Base-by-base conservation (phyloP, 2,329 filamentous ascomycete species). In the Teratosphaeria nubilosa region DNA sequence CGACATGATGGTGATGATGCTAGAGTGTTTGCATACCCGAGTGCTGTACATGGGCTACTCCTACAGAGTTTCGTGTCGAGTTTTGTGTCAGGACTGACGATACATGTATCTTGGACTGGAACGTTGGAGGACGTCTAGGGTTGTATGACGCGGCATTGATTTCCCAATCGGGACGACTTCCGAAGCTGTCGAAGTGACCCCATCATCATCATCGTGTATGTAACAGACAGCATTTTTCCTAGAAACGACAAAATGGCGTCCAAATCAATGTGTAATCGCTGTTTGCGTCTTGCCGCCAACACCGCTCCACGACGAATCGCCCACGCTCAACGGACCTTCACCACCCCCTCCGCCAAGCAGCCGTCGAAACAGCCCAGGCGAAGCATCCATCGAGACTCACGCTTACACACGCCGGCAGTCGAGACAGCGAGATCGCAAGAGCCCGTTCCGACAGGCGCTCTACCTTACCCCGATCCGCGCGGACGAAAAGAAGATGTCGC, bases 181-280 rank as follows among this genome's bases (percentile, higher is more conserved):
- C 41, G 41, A 22, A n/a, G n/a, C 41, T 20, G 20, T 41, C n/a
- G 41, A 20, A 5, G 22, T 48, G 16, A 48, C 41, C 41, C 41
- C 41, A 20, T 48, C 41, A 48, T 48, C 41, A 22, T 48, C 2
- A 41, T 41, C 32, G 14, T 14, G 16, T 41, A n/a, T 16, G 34
- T 41, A 41, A 14, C 34, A 16, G 34, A 16, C 5, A 41, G 2
- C 34, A 14, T 16, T n/a, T 5, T 11, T 9, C 20, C 2, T 10
- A n/a, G 6, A 48, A 10, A 6, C 7, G 53, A 14, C 5, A 50
- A 24, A 34, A 59, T 59, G 58, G 58, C 58, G 14, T 25, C 54
- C 32, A 59, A 54, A 13, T 41, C 31, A 20, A 53, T 60, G 45
- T 60, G 58, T 37, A 56, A 14, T 20, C 58, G 58, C 52, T 60